Evolutionary conservation across 2,329 filamentous ascomycete genomes (phyloP).

Genomic region (Exophiala alcalophila): DNA sequence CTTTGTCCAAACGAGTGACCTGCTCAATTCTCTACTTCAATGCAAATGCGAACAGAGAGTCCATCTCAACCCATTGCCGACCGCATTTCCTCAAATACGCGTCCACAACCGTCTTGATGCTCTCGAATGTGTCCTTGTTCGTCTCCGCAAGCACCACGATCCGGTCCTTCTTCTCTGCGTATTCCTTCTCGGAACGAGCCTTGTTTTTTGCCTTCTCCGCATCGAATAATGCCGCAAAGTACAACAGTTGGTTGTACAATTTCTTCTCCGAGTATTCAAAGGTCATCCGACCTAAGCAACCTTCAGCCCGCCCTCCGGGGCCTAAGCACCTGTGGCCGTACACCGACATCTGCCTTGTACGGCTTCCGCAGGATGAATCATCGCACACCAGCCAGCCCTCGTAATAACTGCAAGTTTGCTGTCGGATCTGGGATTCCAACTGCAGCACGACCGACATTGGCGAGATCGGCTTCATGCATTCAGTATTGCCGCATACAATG

Average conservation of each 20-base stretch:
- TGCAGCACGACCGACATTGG: conserved; percentile 79
- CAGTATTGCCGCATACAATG: conserved; percentile 63
- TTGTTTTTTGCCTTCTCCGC: conserved; percentile 71
- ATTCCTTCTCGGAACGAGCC: conserved; percentile 49
- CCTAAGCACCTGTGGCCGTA: conserved; percentile 89
- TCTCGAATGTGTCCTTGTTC: conserved; percentile 75
- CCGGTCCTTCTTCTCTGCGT: conserved; percentile 60
- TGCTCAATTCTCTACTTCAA: conserved; percentile 26
- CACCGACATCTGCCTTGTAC: conserved; percentile 88
- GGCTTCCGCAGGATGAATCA: conserved; percentile 78
- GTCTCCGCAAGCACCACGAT: conserved; percentile 72
- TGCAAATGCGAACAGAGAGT: conserved; percentile 70
- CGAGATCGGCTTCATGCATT: conserved; percentile 64
- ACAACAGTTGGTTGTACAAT: conserved; percentile 92
- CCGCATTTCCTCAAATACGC: conserved; percentile 86
- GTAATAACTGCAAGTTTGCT: conserved; percentile 80
- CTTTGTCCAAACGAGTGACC: conserved; percentile 3
- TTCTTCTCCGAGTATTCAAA: conserved; percentile 87
- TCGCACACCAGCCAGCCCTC: conserved; percentile 89
- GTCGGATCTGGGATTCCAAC: conserved; percentile 77
- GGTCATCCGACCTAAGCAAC: conserved; percentile 81
- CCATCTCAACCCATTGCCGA: conserved; percentile 91
- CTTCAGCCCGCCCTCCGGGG: conserved; percentile 76
- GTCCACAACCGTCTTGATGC: conserved; percentile 73
- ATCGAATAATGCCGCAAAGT: conserved; percentile 81